These are phyloP conservation scores for Phytophthora pluvialis DNA, from an alignment of 352 stramenopile species.

Conservation along the genomic window DNA sequence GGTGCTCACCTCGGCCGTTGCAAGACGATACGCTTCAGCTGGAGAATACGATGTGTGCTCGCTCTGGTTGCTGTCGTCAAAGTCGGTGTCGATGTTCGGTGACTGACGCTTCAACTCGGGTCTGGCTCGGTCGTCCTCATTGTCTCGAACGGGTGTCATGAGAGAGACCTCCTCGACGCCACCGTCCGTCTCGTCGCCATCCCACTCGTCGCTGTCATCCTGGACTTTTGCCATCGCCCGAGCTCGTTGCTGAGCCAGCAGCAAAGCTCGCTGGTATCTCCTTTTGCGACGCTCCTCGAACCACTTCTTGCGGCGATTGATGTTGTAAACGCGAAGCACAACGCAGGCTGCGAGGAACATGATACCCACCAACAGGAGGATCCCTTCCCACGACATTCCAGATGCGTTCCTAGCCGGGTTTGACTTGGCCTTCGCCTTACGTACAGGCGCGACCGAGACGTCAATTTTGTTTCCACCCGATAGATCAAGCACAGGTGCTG, in stretches of 20 bases:
- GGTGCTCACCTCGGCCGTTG: slow-evolving; percentile 29
- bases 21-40: slow-evolving; percentile 22
- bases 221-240: slow-evolving; percentile 20
- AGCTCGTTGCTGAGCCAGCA: slow-evolving; percentile 34
- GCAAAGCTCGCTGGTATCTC: slow-evolving; percentile 38
- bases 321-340: slow-evolving; percentile 50
- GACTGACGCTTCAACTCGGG: slow-evolving; percentile 16
- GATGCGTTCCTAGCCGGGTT: slow-evolving; percentile 2
- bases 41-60: slow-evolving; percentile 18
- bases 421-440: not conserved
- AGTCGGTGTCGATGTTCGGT: slow-evolving; percentile 9
- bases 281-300: slow-evolving; percentile 45
- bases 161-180: slow-evolving; percentile 53
- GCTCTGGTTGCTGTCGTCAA: slow-evolving; percentile 12
- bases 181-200: slow-evolving; percentile 26
- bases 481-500: not conserved
- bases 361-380: slow-evolving; percentile 48
- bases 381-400: slow-evolving; percentile 50
- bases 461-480: slow-evolving; percentile 1
- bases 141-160: slow-evolving; percentile 38
- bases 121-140: slow-evolving; percentile 31
- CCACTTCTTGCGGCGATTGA: slow-evolving; percentile 59
- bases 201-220: slow-evolving; percentile 36
- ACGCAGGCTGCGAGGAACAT: slow-evolving; percentile 56
- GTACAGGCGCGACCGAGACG: not conserved